phyloP scores from a whole-genome alignment of 257 asterid genomes.

The Schizonepeta tenuifolia region DNA sequence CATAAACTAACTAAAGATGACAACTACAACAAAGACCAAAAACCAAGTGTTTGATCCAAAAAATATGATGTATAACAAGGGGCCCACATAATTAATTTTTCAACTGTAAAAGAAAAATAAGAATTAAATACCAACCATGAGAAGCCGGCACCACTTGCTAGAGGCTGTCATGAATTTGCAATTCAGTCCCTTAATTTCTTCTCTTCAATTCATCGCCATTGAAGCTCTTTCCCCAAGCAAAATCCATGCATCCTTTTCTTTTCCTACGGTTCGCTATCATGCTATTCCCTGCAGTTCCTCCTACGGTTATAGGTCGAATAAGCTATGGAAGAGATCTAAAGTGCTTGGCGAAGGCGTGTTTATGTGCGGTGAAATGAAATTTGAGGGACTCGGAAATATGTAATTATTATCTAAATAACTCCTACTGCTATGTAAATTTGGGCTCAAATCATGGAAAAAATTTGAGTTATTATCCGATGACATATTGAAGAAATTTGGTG shows the following conservation, averaged over 20 bases:
- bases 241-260: not conserved
- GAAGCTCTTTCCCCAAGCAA: not conserved
- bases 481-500: constrained; percentile 69
- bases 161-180: constrained; percentile 13
- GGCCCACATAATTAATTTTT: constrained; percentile 35
- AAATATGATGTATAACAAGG: constrained; percentile 25
- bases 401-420: constrained; percentile 49
- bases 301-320: constrained; percentile 55
- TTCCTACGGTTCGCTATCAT: constrained; percentile 2
- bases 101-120: constrained; percentile 27
- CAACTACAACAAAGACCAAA: constrained; percentile 22
- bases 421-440: constrained; percentile 56
- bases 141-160: constrained; percentile 35
- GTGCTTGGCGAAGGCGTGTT: constrained; percentile 71
- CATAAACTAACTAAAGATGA: constrained; percentile 27
- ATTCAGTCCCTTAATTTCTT: constrained; percentile 22
- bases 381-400: constrained; percentile 62
- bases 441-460: constrained; percentile 74
- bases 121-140: constrained; percentile 33
- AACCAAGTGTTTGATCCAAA: constrained; percentile 36
- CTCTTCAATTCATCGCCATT: constrained; percentile 26
- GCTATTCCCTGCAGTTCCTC: constrained; percentile 15
- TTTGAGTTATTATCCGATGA: constrained; percentile 55
- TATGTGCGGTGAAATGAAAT: constrained; percentile 60
- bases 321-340: constrained; percentile 63